Percentiles rank a stretch among this genome's conserved stretches.
Evolutionary conservation across 768 basidiomycete species (phyloP).

Genomic region (Trametes cingulata): DNA sequence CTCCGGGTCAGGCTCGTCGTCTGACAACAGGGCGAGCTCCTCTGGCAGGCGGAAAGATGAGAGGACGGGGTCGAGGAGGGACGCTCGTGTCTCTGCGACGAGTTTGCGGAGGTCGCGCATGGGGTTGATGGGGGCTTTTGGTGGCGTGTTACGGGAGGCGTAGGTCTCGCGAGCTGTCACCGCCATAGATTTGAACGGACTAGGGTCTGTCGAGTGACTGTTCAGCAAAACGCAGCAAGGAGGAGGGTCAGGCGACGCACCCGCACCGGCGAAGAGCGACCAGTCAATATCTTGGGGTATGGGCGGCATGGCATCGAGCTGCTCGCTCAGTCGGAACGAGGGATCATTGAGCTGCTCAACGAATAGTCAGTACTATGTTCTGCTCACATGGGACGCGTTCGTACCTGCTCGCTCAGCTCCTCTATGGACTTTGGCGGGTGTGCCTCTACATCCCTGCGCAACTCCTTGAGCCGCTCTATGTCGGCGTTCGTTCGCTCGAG

Average conservation of each 20-base stretch:
- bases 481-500: conserved; percentile 64
- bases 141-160: conserved; percentile 41
- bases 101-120: conserved; percentile 55
- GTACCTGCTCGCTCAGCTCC: conserved; percentile 39
- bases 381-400: conserved; percentile 22
- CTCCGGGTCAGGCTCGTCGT: conserved; percentile 39
- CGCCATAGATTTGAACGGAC: conserved; percentile 51
- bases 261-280: conserved; percentile 55
- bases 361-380: background rate
- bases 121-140: conserved; percentile 38
- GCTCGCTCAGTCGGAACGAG: conserved; percentile 43
- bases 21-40: conserved; percentile 28
- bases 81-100: conserved; percentile 51
- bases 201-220: conserved; percentile 48
- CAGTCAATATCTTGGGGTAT: conserved; percentile 61
- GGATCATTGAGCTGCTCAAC: conserved; percentile 33
- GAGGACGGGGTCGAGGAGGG: conserved; percentile 51
- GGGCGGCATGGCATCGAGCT: conserved; percentile 44
- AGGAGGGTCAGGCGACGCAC: conserved; percentile 36
- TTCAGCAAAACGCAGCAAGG: too few relatives aligned
- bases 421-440: conserved; percentile 37
- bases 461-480: conserved; percentile 53
- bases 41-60: conserved; percentile 31
- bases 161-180: conserved; percentile 38
- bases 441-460: conserved; percentile 42